Evolutionary conservation across 148 eudicot species (phyloP), one percentile per base, ranked within the genome.

Genomic region (Camellia sinensis): DNA sequence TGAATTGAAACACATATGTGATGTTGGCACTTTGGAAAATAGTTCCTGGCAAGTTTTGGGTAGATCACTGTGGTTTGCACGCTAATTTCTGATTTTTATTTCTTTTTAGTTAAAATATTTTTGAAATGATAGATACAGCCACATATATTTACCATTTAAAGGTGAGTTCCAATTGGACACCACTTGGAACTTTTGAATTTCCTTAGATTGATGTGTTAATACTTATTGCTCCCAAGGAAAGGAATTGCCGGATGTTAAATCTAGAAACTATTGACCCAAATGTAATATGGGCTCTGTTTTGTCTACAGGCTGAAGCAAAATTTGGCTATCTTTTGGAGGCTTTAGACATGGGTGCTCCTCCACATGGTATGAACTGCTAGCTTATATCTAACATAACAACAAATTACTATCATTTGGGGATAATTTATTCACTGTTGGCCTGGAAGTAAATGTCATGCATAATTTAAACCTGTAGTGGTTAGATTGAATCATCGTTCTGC

Each of bases 371-470:
- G 37, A 29, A 29, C 37, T 29, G 37, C 37, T 29, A 29, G 37
- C 37, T 29, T 29, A 29, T 29, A 29, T 29, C 37, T 29, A 29
- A 29, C 37, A 29, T 29, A 1, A 29, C 37, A 29, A 29, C 37
- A 29, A 29, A 29, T 29, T 29, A 29, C 1, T 29, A 29, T 29
- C 37, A 29, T 29, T 29, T 29, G 1, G 37, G 37, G 37, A 29
- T 29, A 29, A 29, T 29, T 29, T 29, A 68, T 37, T 44, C 71
- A 6, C 21, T 22, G 10, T 17, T 71, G 67, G 52, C 9, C 2
- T 11, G 53, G 53, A 61, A 75, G 40, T 75, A 75, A 10, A 44
- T 75, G 66, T 75, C 37, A 15, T 29, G 75, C 17, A 11, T 41
- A 7, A 54, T 17, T 37, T 10, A 48, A 74, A 59, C 44, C 54